Percentiles rank a stretch among this genome's conserved stretches.
Conservation (phyloP, 73 alveolate species). For the Paramecium pentaurelia region DNA sequence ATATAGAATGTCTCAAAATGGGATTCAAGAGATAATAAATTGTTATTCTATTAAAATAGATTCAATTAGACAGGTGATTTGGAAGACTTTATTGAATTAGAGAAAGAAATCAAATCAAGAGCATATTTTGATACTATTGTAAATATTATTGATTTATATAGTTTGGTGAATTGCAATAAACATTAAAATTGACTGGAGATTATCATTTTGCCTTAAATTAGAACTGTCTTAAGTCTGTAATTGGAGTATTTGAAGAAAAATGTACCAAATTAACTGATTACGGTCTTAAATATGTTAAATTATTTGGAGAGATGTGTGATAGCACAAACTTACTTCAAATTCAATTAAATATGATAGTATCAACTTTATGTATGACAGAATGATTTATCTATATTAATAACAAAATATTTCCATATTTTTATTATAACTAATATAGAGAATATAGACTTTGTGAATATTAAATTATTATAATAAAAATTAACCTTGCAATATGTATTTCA, state of each 20-base stretch:
- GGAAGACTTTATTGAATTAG: background rate
- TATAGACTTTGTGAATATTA: background rate
- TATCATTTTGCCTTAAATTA: background rate
- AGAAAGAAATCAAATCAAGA: background rate
- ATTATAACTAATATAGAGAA: background rate
- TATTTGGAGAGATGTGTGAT: conserved; percentile 2
- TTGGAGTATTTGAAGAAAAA: background rate
- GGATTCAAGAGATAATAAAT: conserved; percentile 36
- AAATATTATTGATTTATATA: background rate
- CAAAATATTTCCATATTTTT: background rate
- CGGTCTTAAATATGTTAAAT: conserved; percentile 25
- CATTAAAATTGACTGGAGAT: background rate
- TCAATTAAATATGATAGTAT: conserved; percentile 5
- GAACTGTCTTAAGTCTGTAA: background rate
- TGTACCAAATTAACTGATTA: background rate
- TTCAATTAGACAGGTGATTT: background rate
- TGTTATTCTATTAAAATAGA: background rate
- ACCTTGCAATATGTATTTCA: background rate
- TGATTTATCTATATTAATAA: background rate
- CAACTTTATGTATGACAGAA: background rate
- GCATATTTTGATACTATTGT: background rate
- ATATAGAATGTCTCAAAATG: background rate
- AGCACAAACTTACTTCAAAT: background rate
- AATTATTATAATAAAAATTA: background rate
- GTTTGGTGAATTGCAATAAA: background rate